Conservation (phyloP, 345 rosid species). For the Alliaria petiolata region DNA sequence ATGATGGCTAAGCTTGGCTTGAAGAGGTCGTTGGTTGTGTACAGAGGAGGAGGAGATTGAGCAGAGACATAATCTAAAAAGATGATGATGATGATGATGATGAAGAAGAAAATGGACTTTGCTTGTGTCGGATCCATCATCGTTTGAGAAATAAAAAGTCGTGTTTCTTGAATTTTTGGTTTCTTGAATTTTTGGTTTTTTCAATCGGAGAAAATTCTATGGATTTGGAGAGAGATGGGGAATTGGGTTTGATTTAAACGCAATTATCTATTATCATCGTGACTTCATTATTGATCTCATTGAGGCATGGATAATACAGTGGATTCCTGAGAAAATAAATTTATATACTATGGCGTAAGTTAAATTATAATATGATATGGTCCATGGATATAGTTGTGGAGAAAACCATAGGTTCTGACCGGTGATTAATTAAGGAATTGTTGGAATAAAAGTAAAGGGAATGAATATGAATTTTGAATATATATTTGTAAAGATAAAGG, state of each 20-base stretch:
- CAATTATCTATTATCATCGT: conserved; percentile 11
- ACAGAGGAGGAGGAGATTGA: conserved; percentile 4
- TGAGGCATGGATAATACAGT: conserved; percentile 10
- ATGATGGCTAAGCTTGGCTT: conserved; percentile 80
- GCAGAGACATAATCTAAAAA: conserved; percentile 21
- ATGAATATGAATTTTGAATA: too few species aligned
- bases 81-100: not conserved
- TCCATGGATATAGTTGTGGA: not conserved
- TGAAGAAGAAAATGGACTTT: conserved; percentile 13
- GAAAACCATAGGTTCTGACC: too few species aligned
- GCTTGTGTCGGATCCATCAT: conserved; percentile 11
- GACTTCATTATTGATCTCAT: conserved; percentile 18
- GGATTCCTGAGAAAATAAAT: not conserved
- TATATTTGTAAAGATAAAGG: too few species aligned
- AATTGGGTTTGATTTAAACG: not conserved
- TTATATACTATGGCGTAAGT: not conserved
- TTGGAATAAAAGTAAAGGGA: too few species aligned
- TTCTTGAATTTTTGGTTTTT: not conserved
- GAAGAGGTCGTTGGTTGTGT: conserved; percentile 36
- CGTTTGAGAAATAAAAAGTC: not conserved
- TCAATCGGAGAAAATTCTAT: not conserved
- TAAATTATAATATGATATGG: not conserved
- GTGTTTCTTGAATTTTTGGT: not conserved
- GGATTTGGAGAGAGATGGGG: conserved; percentile 4
- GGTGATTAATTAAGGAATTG: too few species aligned